These are phyloP conservation scores for Plasmodium yoelii DNA, from an alignment of 169 alveolate genomes.

Conservation along the genomic window DNA sequence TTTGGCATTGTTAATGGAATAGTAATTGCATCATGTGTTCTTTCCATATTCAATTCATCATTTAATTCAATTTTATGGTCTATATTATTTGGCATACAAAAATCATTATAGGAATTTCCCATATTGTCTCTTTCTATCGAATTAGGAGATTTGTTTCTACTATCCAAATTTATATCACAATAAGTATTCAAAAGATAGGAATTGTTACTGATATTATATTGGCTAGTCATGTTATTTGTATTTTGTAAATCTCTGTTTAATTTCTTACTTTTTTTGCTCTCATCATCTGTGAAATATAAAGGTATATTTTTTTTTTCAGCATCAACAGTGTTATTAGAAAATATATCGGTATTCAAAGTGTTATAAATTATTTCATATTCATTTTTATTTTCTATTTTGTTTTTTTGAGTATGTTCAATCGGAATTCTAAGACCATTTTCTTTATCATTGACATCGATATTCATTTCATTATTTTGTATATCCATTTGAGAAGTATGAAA, in stretches of 20 bases:
- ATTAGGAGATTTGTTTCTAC: not conserved
- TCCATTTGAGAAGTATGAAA: too few species aligned
- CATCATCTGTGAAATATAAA: conserved; percentile 55
- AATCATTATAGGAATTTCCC: not conserved
- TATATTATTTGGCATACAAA: not conserved
- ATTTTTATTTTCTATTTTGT: too few species aligned
- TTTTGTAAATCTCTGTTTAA: not conserved
- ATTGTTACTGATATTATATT: not conserved
- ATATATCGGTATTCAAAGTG: too few species aligned
- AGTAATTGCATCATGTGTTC: too few species aligned
- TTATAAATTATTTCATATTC: too few species aligned
- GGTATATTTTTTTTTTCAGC: conserved; percentile 41
- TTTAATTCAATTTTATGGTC: not conserved
- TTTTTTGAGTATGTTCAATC: too few species aligned
- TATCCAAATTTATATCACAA: not conserved
- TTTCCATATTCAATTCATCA: not conserved
- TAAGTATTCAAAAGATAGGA: too few species aligned
- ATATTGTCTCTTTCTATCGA: not conserved
- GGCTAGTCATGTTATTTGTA: not conserved
- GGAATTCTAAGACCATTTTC: too few species aligned
- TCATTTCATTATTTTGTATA: too few species aligned
- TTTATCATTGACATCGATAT: too few species aligned
- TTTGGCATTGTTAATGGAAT: too few species aligned
- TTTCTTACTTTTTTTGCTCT: not conserved
- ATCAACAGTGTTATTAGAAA: too few species aligned